Conservation (phyloP, 1,139 yeast species). For the Sugiyamaella castrensis region DNA sequence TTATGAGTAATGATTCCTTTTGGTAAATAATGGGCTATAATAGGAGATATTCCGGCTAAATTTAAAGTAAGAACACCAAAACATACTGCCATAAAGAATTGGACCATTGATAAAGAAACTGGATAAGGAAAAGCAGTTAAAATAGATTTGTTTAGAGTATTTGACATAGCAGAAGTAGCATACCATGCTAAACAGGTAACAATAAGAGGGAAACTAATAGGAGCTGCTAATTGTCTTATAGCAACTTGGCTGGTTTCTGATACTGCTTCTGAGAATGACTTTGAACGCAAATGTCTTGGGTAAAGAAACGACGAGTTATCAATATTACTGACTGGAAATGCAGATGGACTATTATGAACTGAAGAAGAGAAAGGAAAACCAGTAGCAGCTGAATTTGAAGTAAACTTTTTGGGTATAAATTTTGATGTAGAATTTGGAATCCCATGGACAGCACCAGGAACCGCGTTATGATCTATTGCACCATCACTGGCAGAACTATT, state of each 20-base stretch:
- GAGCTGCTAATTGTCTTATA: conserved; percentile 38
- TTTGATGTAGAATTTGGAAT: too few relatives aligned
- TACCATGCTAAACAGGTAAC: conserved; percentile 73
- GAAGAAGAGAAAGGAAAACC: too few relatives aligned
- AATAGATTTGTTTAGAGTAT: conserved; percentile 75
- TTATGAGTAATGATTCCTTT: conserved; percentile 28
- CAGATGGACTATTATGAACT: too few relatives aligned
- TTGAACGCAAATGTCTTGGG: conserved; percentile 15
- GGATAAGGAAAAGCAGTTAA: conserved; percentile 70
- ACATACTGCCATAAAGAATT: conserved; percentile 67
- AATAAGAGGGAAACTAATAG: conserved; percentile 40
- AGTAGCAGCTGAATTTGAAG: too few relatives aligned
- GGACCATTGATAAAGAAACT: conserved; percentile 79
- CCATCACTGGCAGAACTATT: too few relatives aligned
- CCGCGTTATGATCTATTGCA: too few relatives aligned
- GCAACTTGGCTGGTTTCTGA: conserved; percentile 32
- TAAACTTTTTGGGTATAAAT: too few relatives aligned
- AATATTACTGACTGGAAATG: too few relatives aligned
- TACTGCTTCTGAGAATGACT: conserved; percentile 25
- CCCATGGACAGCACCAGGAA: too few relatives aligned
- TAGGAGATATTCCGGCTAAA: conserved; percentile 26
- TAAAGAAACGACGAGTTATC: too few relatives aligned
- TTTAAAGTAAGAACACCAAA: conserved; percentile 47
- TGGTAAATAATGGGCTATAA: conserved; percentile 29
- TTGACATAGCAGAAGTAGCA: conserved; percentile 72